phyloP scores from a whole-genome alignment of 179 eudicot species.

The Nepenthes alata region DNA sequence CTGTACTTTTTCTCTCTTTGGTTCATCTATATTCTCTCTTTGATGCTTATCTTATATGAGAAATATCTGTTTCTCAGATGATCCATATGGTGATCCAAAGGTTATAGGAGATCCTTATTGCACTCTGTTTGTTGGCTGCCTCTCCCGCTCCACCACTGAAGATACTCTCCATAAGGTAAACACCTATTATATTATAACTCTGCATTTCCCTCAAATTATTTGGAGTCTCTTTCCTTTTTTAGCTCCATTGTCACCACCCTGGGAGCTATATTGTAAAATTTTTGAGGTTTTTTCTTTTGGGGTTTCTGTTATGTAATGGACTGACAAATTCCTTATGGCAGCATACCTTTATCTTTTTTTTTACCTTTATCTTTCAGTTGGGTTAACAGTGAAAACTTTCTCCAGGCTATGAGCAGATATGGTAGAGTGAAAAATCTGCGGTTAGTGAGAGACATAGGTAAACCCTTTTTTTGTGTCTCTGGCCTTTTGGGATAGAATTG shows the following conservation, averaged over 20 bases:
- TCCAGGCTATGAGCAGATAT: constrained; percentile 70
- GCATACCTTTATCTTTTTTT: too few species aligned
- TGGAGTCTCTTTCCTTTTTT: neutral
- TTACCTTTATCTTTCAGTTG: neutral
- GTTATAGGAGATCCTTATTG: constrained; percentile 72
- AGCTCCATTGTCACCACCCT: too few species aligned
- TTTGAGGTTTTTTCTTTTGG: neutral
- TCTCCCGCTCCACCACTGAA: constrained; percentile 67
- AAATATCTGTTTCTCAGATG: constrained; percentile 17
- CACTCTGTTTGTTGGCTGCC: constrained; percentile 68
- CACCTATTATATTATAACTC: too few species aligned
- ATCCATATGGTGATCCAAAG: constrained; percentile 80
- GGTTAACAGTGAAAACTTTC: neutral
- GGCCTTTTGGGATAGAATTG: neutral
- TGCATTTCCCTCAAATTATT: neutral
- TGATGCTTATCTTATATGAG: neutral
- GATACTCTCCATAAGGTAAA: constrained; percentile 53
- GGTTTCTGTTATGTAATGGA: neutral
- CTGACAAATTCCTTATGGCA: too few species aligned
- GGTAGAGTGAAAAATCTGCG: constrained; percentile 77
- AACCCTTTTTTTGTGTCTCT: constrained; percentile 2
- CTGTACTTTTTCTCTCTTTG: constrained; percentile 23
- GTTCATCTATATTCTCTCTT: neutral
- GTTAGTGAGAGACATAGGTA: constrained; percentile 84
- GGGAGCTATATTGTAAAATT: too few species aligned